Evolutionary conservation across 2,329 filamentous ascomycete genomes (phyloP), one percentile per base, ranked within the genome.

Genomic region (Knoxdaviesia capensis): DNA sequence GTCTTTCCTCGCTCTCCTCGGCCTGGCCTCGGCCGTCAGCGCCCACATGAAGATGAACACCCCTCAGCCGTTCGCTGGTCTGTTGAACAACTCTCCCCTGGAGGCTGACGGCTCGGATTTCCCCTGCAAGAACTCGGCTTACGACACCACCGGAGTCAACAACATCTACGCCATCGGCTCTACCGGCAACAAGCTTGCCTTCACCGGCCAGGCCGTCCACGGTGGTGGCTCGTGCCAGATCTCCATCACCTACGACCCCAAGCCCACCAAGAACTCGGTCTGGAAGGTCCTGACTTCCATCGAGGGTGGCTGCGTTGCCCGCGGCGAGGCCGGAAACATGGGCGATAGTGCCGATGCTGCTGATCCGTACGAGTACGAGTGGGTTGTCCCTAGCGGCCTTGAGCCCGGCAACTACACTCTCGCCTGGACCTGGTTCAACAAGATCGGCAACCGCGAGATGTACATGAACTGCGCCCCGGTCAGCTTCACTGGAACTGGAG

Each of bases 351-450:
- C 73, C 5, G 49, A 51, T 3, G 56, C 57, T 0, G 46, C 47
- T 0, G 62, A 68, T 34, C 68, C 74, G 0, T 68, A 68, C 52
- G 64, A 60, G 0, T 90, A 82, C 58, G 61, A 72, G 31, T 93
- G 78, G 61, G 70, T 61, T 0, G 74, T 94, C 5, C 88, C 87
- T 0, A 56, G 67, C 0, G 71, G 77, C 28, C 68, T 94, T 39
- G 73, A 77, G 6, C 63, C 77, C 1, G 90, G 88, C 4, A 70
- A 86, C 36, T 87, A 81, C 30, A 82, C 77, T 0, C 66, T 96
- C 5, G 84, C 84, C 0, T 96, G 87, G 86, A 85, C 85, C 1
- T 96, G 90, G 90, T 75, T 93, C 60, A 96, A 96, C 65, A 80
- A 80, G 45, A 54, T 93, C 7, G 90, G 90, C 3, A 94, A 94